A percentile compares a stretch with the other conserved stretches of the same genome.
Evolutionary conservation across 192 early-diverging fungal genomes (phyloP).

Genomic region (Podila verticillata): DNA sequence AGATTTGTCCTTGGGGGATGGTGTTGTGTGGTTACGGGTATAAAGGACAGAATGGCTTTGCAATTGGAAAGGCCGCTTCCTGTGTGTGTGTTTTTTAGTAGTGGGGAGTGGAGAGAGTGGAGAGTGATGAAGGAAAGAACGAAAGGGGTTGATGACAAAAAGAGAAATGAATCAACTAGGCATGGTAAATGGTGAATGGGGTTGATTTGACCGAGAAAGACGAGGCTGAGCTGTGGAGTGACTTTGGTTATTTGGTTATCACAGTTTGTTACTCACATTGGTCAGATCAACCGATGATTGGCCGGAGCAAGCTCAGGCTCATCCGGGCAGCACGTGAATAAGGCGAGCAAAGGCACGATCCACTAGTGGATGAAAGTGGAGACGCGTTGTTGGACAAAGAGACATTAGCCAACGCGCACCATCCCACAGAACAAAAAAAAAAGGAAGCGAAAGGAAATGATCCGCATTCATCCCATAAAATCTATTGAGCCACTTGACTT

Average conservation of each 20-base stretch:
- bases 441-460: neutral
- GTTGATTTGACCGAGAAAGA: neutral
- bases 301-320: too few species aligned
- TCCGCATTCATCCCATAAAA: constrained; percentile 30
- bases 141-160: neutral
- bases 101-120: neutral
- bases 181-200: neutral
- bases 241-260: too few species aligned
- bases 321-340: too few species aligned
- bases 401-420: too few species aligned
- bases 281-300: too few species aligned
- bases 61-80: neutral
- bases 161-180: neutral
- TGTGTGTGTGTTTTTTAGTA: neutral
- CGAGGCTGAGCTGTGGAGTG: too few species aligned
- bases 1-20: neutral
- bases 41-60: neutral
- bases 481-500: too few species aligned
- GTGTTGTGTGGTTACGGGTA: neutral
- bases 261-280: too few species aligned
- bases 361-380: too few species aligned
- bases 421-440: too few species aligned
- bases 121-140: neutral
- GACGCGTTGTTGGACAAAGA: too few species aligned
- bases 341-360: too few species aligned